Evolutionary conservation across 2,329 filamentous ascomycete genomes (phyloP).

Genomic region (Xylariales sp.): DNA sequence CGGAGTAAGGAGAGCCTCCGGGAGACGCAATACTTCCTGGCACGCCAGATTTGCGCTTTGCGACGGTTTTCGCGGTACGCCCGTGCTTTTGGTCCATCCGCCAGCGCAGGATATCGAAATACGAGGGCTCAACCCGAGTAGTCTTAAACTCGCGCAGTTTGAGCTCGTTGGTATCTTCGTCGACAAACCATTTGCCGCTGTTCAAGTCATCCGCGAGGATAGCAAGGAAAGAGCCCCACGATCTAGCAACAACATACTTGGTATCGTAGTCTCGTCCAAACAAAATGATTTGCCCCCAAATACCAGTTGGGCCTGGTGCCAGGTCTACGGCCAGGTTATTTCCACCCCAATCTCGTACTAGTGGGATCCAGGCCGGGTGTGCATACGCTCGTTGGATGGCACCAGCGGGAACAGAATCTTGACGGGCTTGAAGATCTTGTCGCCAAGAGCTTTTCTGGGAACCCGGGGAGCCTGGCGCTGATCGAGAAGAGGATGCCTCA

Average conservation of each 20-base stretch:
- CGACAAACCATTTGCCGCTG: conserved; percentile 90
- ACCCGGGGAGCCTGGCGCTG: conserved; percentile 62
- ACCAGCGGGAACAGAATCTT: conserved; percentile 88
- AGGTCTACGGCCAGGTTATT: conserved; percentile 97
- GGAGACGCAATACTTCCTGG: conserved; percentile 58
- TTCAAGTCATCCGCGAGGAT: conserved; percentile 89
- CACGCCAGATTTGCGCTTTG: conserved; percentile 66
- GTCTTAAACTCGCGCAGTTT: conserved; percentile 93
- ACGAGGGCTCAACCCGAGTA: conserved; percentile 88
- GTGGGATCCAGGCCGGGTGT: conserved; percentile 93
- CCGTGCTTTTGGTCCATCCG: conserved; percentile 96
- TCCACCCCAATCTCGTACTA: conserved; percentile 97
- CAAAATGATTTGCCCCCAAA: conserved; percentile 96
- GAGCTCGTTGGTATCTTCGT: conserved; percentile 91
- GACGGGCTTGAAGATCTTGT: conserved; percentile 83
- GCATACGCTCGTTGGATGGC: conserved; percentile 93
- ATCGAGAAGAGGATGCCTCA: conserved; percentile 76
- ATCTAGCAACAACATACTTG: conserved; percentile 95
- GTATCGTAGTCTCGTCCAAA: conserved; percentile 98
- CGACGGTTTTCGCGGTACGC: conserved; percentile 61
- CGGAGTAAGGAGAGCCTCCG: conserved; percentile 70
- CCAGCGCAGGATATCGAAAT: conserved; percentile 96
- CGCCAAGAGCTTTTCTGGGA: conserved; percentile 78
- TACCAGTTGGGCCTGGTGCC: conserved; percentile 86
- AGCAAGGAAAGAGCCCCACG: conserved; percentile 89